These are phyloP conservation scores for Hemisphaericaspora lyxosophila DNA, from an alignment of 1,139 yeast species.

Conservation along the genomic window DNA sequence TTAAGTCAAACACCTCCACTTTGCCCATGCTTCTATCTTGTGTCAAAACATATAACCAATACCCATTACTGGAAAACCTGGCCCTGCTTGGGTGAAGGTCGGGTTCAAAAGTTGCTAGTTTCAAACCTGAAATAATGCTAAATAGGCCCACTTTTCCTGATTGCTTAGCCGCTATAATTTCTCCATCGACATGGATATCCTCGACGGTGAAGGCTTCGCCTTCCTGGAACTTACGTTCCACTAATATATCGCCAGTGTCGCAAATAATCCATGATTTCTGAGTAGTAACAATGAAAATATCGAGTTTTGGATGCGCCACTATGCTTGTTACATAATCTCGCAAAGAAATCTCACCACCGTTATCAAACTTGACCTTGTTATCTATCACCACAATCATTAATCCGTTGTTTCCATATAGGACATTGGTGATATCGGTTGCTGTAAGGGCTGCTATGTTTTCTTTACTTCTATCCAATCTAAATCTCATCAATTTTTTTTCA, in stretches of 20 bases:
- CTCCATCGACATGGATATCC: slow-evolving; percentile 64
- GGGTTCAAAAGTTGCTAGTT: slow-evolving; percentile 38
- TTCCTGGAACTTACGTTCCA: neutral
- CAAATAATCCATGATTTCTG: slow-evolving; percentile 6
- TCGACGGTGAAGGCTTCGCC: neutral
- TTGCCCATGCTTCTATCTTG: slow-evolving; percentile 16
- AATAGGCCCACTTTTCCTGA: slow-evolving; percentile 12
- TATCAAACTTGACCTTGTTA: slow-evolving; percentile 5
- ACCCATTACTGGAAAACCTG: slow-evolving; percentile 66
- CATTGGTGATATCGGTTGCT: too few species aligned
- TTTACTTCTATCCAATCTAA: neutral
- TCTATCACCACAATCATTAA: slow-evolving; percentile 4
- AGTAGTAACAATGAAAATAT: slow-evolving; percentile 10
- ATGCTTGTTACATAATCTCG: neutral
- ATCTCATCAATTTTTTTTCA: neutral
- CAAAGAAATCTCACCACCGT: slow-evolving; percentile 6
- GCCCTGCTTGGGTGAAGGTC: neutral
- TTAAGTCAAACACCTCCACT: slow-evolving; percentile 56
- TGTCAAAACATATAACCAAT: slow-evolving; percentile 51
- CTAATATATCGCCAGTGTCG: slow-evolving; percentile 2
- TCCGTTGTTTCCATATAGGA: slow-evolving; percentile 4
- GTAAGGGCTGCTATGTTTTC: too few species aligned
- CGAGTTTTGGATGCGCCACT: slow-evolving; percentile 11
- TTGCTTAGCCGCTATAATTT: slow-evolving; percentile 52
- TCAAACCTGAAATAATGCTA: slow-evolving; percentile 25